Evolutionary conservation across 345 rosid species (phyloP).

Genomic region (Fremontodendron californicum): DNA sequence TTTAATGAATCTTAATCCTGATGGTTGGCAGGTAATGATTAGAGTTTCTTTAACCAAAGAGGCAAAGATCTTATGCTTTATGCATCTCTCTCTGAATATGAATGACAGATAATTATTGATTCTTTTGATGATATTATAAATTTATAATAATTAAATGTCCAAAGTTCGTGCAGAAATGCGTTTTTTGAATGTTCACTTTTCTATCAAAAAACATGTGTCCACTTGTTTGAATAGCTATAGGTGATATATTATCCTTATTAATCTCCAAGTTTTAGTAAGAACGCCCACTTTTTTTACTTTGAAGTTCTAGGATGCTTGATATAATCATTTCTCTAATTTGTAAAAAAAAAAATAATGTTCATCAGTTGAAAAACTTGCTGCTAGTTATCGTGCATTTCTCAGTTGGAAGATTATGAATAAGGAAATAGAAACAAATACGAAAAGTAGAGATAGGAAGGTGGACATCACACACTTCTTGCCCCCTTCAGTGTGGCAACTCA

Average conservation of each 20-base stretch:
- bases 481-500: not conserved
- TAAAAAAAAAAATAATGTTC: not conserved
- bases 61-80: not conserved
- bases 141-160: not conserved
- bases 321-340: not conserved
- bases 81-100: not conserved
- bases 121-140: not conserved
- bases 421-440: not conserved
- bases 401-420: not conserved
- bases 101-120: not conserved
- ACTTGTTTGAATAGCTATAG: not conserved
- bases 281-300: no score
- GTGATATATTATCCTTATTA: not conserved
- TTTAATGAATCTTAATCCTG: constrained; percentile 79
- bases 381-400: not conserved
- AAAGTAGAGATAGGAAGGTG: not conserved
- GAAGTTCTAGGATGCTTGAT: not conserved
- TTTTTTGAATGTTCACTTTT: not conserved
- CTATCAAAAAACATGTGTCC: not conserved
- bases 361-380: not conserved
- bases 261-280: no score
- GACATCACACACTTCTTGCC: not conserved
- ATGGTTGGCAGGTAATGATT: constrained; percentile 82
- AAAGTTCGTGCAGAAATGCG: not conserved
- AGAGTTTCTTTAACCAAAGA: not conserved